phyloP scores from a whole-genome alignment of 345 rosid genomes.

The Theobroma cacao region DNA sequence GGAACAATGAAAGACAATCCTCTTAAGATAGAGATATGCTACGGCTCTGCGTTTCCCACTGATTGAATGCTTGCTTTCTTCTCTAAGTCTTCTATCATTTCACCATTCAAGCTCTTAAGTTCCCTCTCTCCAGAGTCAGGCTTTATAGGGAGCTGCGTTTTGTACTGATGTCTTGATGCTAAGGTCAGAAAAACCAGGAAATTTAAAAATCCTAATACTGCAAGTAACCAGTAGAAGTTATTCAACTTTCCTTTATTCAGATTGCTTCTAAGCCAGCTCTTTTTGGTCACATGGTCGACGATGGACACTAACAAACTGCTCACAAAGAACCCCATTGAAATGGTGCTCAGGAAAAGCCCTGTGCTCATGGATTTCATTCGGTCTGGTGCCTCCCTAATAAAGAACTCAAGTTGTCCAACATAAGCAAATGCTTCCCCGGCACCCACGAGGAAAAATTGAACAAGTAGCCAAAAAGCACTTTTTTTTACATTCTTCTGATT shows the following conservation, averaged over 20 bases:
- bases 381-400: conserved; percentile 84
- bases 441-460: conserved; percentile 81
- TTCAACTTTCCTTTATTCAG: conserved; percentile 56
- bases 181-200: conserved; percentile 52
- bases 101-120: conserved; percentile 19
- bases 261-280: conserved; percentile 68
- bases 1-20: background rate
- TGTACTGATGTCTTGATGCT: conserved; percentile 69
- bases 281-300: conserved; percentile 55
- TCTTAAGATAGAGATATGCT: background rate
- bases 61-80: conserved; percentile 6
- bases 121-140: conserved; percentile 32
- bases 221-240: conserved; percentile 79
- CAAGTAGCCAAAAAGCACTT: conserved; percentile 80
- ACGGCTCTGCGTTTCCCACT: conserved; percentile 17
- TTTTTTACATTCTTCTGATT: conserved; percentile 22
- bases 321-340: conserved; percentile 87
- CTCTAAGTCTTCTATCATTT: conserved; percentile 18
- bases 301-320: conserved; percentile 76
- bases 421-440: conserved; percentile 94
- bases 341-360: conserved; percentile 72
- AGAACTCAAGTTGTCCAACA: conserved; percentile 92
- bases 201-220: conserved; percentile 60
- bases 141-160: conserved; percentile 31
- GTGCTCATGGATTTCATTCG: conserved; percentile 98